Evolutionary conservation across 768 basidiomycete genomes (phyloP).

Genomic region (Termitomyces sp.): DNA sequence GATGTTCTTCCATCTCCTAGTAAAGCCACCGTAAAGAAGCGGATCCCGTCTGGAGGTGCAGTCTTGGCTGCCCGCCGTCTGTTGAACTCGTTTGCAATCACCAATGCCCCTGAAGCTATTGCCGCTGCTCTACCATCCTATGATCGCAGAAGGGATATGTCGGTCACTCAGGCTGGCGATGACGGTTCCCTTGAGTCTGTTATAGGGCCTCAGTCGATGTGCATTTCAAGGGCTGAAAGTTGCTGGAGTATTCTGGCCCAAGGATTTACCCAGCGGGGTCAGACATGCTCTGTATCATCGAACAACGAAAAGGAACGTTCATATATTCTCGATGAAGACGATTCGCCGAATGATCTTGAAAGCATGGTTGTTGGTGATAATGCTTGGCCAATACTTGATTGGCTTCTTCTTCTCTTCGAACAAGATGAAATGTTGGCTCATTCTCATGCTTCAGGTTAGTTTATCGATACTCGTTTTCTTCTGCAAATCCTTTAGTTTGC

Average conservation of each 20-base stretch:
- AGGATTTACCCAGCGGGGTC: conserved; percentile 40
- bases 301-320: conserved; percentile 30
- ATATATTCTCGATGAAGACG: conserved; percentile 20
- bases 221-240: conserved; percentile 46
- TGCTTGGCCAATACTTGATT: conserved; percentile 70
- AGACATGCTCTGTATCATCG: conserved; percentile 22
- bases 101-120: conserved; percentile 50
- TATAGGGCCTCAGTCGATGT: conserved; percentile 48
- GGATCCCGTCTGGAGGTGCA: conserved; percentile 38
- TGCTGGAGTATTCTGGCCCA: conserved; percentile 60
- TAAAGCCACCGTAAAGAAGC: conserved; percentile 36
- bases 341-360: conserved; percentile 10
- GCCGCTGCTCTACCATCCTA: conserved; percentile 52
- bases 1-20: conserved; percentile 39
- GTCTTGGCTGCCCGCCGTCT: conserved; percentile 47
- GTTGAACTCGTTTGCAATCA: conserved; percentile 48
- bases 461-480: background rate
- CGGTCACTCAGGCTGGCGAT: conserved; percentile 5
- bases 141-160: conserved; percentile 16
- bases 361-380: conserved; percentile 45
- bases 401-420: conserved; percentile 64
- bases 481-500: background rate
- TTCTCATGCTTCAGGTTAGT: conserved; percentile 32
- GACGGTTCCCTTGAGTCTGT: conserved; percentile 48
- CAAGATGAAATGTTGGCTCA: conserved; percentile 46